phyloP scores from a whole-genome alignment of 1,284 basidiomycete species.

The Puccinia coronata region DNA sequence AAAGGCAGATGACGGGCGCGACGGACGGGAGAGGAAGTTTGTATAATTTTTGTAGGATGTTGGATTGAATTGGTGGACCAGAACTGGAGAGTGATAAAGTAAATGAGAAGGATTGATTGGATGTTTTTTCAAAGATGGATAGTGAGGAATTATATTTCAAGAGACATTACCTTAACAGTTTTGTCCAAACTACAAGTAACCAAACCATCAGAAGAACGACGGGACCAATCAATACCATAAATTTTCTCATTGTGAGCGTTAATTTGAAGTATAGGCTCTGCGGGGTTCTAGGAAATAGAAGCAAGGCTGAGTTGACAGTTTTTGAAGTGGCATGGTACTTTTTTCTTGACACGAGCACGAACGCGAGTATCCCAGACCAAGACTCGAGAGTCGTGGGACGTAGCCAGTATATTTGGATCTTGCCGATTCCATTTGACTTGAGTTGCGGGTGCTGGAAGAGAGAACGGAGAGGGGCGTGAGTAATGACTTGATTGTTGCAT shows the following conservation, averaged over 20 bases:
- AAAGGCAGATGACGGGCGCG: slow-evolving; percentile 89
- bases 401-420: slow-evolving; percentile 79
- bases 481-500: neutral
- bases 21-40: slow-evolving; percentile 88
- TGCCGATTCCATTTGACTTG: slow-evolving; percentile 94
- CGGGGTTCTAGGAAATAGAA: slow-evolving; percentile 70
- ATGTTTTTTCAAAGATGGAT: neutral
- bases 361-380: slow-evolving; percentile 84
- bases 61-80: slow-evolving; percentile 51
- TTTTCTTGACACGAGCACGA: slow-evolving; percentile 52
- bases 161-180: slow-evolving; percentile 74
- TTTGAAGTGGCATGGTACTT: slow-evolving; percentile 42
- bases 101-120: neutral
- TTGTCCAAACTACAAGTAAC: slow-evolving; percentile 90
- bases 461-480: neutral
- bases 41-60: slow-evolving; percentile 67
- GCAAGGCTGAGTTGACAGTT: neutral
- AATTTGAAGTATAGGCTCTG: slow-evolving; percentile 74
- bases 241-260: slow-evolving; percentile 82
- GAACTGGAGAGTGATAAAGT: slow-evolving; percentile 42
- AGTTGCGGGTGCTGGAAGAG: slow-evolving; percentile 71
- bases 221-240: slow-evolving; percentile 93
- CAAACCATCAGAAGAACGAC: slow-evolving; percentile 71
- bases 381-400: slow-evolving; percentile 78
- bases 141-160: too few relatives aligned